Evolutionary conservation across 2,329 filamentous ascomycete species (phyloP), one percentile per base, ranked within the genome.

Genomic region (Lomentospora prolificans): DNA sequence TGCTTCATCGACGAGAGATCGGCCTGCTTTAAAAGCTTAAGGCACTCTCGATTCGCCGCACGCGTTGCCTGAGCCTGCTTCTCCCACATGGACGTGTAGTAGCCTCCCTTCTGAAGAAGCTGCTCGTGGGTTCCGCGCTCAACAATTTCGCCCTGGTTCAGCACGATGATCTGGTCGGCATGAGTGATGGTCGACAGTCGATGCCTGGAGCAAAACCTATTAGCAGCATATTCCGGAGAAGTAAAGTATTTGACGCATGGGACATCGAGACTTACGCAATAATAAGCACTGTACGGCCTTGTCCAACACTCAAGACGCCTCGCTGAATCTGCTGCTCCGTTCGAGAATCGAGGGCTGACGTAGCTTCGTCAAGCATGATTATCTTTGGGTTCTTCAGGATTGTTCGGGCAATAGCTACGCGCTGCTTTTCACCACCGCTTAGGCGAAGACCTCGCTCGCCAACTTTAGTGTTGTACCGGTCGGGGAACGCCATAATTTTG

Each of bases 281-380:
- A 53, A 97, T 90, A 58, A 99, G 81, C 74, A 96, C 86, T 1
- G 94, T 99, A 50, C 94, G 87, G 52, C 90, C 91, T 62, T 86
- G 78, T 14, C 89, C 89, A 50, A 97, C 82, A 12, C 81, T 89
- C 57, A 85, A 85, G 30, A 99, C 80, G 33, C 91, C 90, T 58
- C 86, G 82, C 70, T 96, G 91, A 58, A 96, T 96, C 66, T 95
- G 87, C 68, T 95, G 88, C 69, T 96, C 91, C 0, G 91, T 96
- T 61, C 94, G 89, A 0, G 89, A 90, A 67, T 96, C 91, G 28
- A 96, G 76, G 8, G 91, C 90, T 31, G 91, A 92, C 1, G 90
- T 96, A 10, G 91, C 91, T 70, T 96, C 91, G 67, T 96, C 91
- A 39, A 96, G 76, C 72, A 96, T 86, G 65, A 96, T 95, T 64